These are phyloP conservation scores for Calvatia gigantea DNA, from an alignment of 768 basidiomycete species.

Conservation along the genomic window DNA sequence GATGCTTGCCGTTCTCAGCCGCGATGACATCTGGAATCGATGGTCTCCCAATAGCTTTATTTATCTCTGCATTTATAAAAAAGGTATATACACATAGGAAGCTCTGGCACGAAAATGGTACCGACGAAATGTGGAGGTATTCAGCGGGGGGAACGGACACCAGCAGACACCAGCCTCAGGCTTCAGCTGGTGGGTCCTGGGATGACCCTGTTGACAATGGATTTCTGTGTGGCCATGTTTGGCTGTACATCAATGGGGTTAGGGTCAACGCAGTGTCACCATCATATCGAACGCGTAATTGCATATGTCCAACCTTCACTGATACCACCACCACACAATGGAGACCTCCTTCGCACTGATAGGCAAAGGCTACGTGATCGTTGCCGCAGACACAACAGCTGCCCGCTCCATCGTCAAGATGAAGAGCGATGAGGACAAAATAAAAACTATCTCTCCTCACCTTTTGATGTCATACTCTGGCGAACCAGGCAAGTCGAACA, in stretches of 20 bases:
- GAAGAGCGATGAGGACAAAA: conserved; percentile 97
- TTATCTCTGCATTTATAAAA: too few relatives aligned
- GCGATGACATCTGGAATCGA: too few relatives aligned
- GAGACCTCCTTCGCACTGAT: conserved; percentile 89
- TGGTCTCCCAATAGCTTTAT: too few relatives aligned
- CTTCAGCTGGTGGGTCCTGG: too few relatives aligned
- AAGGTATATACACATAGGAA: too few relatives aligned
- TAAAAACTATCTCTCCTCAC: conserved; percentile 86
- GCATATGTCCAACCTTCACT: not conserved
- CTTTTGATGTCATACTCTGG: conserved; percentile 94
- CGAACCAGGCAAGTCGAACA: conserved; percentile 66
- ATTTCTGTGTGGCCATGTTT: not conserved
- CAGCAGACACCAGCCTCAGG: too few relatives aligned
- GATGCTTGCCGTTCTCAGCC: too few relatives aligned
- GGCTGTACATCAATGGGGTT: too few relatives aligned
- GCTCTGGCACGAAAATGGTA: too few relatives aligned
- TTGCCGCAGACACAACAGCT: conserved; percentile 89
- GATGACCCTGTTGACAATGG: too few relatives aligned
- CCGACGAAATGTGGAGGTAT: too few relatives aligned
- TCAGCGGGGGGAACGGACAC: too few relatives aligned
- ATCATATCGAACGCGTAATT: not conserved
- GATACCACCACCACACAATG: conserved; percentile 43
- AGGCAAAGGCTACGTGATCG: conserved; percentile 90
- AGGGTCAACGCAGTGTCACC: not conserved
- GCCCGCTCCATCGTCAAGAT: conserved; percentile 95